Evolutionary conservation across 805 yeast species (phyloP), one percentile per base, ranked within the genome.

Genomic region (Wickerhamomyces strasburgensis): DNA sequence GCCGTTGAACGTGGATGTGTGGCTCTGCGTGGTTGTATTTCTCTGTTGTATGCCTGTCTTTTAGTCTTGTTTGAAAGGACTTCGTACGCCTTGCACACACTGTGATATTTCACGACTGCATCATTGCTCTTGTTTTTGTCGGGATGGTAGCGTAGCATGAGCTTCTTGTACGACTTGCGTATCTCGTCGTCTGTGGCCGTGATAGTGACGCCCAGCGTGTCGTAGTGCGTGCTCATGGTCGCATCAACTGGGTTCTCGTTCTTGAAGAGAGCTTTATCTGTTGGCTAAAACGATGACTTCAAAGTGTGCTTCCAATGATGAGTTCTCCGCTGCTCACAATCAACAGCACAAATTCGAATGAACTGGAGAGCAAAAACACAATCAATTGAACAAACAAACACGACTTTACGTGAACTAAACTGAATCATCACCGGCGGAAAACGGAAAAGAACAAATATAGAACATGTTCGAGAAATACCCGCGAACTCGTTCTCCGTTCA

Each of bases 61-160:
- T 47, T 49, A 2, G 37, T 24, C 2, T 47, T 29, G 37, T 64
- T 62, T 1, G 41, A 24, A 16, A 67, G 46, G 1, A 55, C 49
- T 6, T 48, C 57, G 18, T 64, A 40, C 0, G 71, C 72, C 29
- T 57, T 57, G 8, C 47, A 44, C 9, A 64, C 46, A 8, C 33
- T 35, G 39, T 60, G 54, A 54, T 67, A 66, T 27, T 43, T 36
- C 32, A 62, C 67, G 6, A 19, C 29, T 2, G 39, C 52, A 17
- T 40, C 40, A 6, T 25, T 27, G 3, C 43, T 56, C 7, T 37
- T 38, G 31, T 47, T 46, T 45, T 62, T 64, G 43, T 73, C 79
- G 5, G 79, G 79, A 44, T 73, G 79, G 42, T 61, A 62, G 31
- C 53, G 51, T 19, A 56, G 45, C 37, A 72, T 67, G 31, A 68